phyloP scores from a whole-genome alignment of 2,329 filamentous ascomycete species.

The Verticillium zaregamsianum region DNA sequence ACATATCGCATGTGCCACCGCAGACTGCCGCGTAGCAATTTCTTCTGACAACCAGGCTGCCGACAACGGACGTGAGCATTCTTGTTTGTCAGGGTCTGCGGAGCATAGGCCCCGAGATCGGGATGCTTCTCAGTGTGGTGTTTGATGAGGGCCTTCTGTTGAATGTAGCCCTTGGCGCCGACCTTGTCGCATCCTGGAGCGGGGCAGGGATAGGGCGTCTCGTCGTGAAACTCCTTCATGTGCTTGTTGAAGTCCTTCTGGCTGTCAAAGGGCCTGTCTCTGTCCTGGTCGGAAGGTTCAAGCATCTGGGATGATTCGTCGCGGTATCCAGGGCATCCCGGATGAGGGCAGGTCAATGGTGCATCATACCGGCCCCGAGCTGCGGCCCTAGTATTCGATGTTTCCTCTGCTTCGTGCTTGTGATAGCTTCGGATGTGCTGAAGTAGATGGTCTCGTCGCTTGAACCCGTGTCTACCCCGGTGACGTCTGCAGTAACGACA shows the following conservation, averaged over 20 bases:
- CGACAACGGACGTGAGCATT: neutral
- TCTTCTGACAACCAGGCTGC: neutral
- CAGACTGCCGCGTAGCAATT: neutral
- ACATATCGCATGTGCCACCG: neutral
- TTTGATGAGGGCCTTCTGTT: constrained; percentile 18
- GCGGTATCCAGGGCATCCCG: constrained; percentile 16
- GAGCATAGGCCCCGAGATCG: neutral
- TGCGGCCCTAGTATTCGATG: neutral
- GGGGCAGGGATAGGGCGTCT: constrained; percentile 26
- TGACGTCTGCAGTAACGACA: constrained; percentile 27
- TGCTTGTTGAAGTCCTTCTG: constrained; percentile 26
- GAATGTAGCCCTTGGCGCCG: constrained; percentile 17
- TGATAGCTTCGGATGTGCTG: constrained; percentile 33
- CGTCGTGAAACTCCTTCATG: constrained; percentile 28
- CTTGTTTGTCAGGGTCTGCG: neutral
- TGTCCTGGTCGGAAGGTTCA: neutral
- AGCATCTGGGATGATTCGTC: constrained; percentile 10
- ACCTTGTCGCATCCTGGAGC: constrained; percentile 21
- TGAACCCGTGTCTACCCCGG: constrained; percentile 26
- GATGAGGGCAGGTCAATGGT: constrained; percentile 15
- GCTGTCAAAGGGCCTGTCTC: constrained; percentile 12
- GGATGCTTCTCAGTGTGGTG: constrained; percentile 17
- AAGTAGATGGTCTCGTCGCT: constrained; percentile 29
- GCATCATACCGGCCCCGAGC: neutral
- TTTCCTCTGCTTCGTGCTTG: constrained; percentile 19